Conservation (phyloP, 306 rosid genomes). For the Hippophae rhamnoides region DNA sequence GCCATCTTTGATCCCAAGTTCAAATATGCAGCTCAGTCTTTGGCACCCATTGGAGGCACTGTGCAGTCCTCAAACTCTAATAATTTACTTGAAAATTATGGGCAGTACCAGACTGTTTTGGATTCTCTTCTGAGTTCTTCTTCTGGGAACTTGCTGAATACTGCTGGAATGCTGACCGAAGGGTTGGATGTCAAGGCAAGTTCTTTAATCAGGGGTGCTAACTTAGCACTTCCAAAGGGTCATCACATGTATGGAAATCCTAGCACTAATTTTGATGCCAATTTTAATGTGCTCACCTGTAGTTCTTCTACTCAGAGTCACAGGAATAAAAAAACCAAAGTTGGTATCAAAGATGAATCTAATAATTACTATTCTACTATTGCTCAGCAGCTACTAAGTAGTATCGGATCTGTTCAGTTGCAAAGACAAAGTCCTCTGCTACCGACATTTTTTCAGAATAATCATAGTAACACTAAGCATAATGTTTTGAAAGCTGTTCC, state of each 20-base stretch:
- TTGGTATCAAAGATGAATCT: conserved; percentile 11
- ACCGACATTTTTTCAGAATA: conserved; percentile 19
- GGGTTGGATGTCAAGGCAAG: not conserved
- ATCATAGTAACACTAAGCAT: not conserved
- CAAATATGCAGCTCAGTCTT: conserved; percentile 11
- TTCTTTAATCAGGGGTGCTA: conserved; percentile 3
- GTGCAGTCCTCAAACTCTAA: conserved; percentile 10
- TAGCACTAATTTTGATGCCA: not conserved
- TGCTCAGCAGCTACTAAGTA: conserved; percentile 18
- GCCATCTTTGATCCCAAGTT: conserved; percentile 10
- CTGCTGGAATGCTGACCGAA: no score
- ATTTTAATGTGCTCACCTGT: not conserved
- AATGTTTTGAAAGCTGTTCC: no score
- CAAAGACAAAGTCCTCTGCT: conserved; percentile 22
- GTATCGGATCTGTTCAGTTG: conserved; percentile 17
- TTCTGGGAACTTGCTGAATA: conserved; percentile 1
- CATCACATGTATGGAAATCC: conserved; percentile 1
- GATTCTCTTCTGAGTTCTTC: conserved; percentile 7
- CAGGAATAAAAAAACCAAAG: conserved; percentile 17
- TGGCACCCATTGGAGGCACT: conserved; percentile 9
- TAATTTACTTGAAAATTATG: conserved; percentile 9
- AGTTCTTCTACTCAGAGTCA: not conserved
- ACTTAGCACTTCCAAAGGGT: conserved; percentile 1
- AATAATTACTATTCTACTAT: conserved; percentile 5
- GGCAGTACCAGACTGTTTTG: conserved; percentile 15